Percentiles rank a stretch among this genome's conserved stretches.
These are phyloP conservation scores for Globisporangium emineosum DNA, from an alignment of 352 stramenopile species.

Conservation along the genomic window DNA sequence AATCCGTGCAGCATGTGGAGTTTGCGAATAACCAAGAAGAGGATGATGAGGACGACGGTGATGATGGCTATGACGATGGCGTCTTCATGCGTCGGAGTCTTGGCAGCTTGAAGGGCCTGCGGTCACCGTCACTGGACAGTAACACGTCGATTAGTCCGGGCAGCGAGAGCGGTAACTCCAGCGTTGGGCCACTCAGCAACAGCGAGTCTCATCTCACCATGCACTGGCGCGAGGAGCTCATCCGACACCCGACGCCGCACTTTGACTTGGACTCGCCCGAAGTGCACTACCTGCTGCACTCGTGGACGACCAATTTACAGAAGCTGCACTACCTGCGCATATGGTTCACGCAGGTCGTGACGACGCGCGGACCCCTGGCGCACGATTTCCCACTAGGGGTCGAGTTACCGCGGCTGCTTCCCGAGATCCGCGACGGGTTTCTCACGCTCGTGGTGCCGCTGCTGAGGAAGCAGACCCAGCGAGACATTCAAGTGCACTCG, in stretches of 20 bases:
- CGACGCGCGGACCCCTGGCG: conserved; percentile 31
- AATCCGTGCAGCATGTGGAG: not conserved
- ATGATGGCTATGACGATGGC: not conserved
- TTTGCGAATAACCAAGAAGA: not conserved
- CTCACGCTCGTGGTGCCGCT: conserved; percentile 76
- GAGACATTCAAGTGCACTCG: conserved; percentile 61
- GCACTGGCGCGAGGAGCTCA: conserved; percentile 57
- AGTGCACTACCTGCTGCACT: conserved; percentile 61
- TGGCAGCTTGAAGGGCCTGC: not conserved
- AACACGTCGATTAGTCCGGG: not conserved
- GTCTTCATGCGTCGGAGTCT: not conserved
- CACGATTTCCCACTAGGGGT: conserved; percentile 60
- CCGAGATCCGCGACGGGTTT: conserved; percentile 76
- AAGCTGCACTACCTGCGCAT: conserved; percentile 68
- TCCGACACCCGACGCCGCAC: conserved; percentile 66
- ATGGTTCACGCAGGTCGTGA: conserved; percentile 58
- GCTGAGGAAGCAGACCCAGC: conserved; percentile 61
- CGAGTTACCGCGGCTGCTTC: conserved; percentile 59
- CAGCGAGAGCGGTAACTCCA: conserved; percentile 19
- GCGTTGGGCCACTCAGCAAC: conserved; percentile 9
- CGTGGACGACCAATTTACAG: conserved; percentile 63
- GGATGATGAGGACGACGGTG: not conserved
- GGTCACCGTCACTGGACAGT: conserved; percentile 12
- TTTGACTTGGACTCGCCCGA: conserved; percentile 76
- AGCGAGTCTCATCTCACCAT: not conserved